Conservation (phyloP, 1,139 yeast species). For the Zygotorulaspora mrakii region DNA sequence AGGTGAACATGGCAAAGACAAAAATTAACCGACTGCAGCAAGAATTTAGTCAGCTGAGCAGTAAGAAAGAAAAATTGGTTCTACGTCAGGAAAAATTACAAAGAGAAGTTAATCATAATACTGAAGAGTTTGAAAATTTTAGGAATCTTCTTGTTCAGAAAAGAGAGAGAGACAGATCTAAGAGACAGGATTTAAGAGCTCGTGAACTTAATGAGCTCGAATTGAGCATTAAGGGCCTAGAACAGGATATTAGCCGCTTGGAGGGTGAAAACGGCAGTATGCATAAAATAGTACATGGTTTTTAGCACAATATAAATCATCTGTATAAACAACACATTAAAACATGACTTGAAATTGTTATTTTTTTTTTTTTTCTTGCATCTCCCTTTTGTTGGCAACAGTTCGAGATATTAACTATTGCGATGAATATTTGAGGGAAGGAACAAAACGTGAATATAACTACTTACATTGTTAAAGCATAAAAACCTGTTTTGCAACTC, state of each 20-base stretch:
- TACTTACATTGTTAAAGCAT: no score
- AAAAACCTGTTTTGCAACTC: no score
- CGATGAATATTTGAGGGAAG: no score
- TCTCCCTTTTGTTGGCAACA: no score
- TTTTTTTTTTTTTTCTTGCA: no score
- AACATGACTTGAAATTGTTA: no score
- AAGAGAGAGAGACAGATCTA: slow-evolving; percentile 34
- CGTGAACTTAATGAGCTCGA: slow-evolving; percentile 32
- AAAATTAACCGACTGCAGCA: slow-evolving; percentile 27
- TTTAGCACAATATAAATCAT: slow-evolving; percentile 3
- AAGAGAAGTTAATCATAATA: slow-evolving; percentile 37
- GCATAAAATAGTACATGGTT: slow-evolving; percentile 16
- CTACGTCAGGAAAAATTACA: slow-evolving; percentile 36
- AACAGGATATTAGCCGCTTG: slow-evolving; percentile 35
- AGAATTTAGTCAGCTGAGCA: slow-evolving; percentile 37
- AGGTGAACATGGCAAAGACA: slow-evolving; percentile 22
- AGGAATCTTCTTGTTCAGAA: slow-evolving; percentile 27
- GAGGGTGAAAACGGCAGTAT: slow-evolving; percentile 31
- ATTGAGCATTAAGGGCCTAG: slow-evolving; percentile 32
- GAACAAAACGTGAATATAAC: no score
- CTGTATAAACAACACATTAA: no score
- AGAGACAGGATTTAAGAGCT: slow-evolving; percentile 29
- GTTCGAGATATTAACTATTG: no score
- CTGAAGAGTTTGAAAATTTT: slow-evolving; percentile 32
- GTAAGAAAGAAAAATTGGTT: slow-evolving; percentile 40